Evolutionary conservation across 2,329 filamentous ascomycete species (phyloP).

Genomic region (Verticillium dahliae): DNA sequence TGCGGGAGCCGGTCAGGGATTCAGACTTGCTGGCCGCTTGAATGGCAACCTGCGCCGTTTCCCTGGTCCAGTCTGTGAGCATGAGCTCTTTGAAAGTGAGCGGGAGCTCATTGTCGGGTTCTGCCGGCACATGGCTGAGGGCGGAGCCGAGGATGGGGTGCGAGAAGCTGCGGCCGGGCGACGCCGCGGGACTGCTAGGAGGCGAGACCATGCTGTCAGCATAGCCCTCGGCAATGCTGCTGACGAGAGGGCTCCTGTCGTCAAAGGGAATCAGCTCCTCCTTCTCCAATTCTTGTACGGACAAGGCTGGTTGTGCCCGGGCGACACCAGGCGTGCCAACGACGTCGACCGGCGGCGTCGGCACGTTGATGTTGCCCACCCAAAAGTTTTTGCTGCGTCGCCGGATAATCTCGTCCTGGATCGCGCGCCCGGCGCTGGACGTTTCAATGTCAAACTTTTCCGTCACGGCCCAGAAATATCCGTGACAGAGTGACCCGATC

Average conservation of each 20-base stretch:
- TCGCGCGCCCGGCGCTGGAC: slow-evolving; percentile 60
- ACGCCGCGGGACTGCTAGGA: slow-evolving; percentile 61
- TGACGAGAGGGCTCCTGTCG: slow-evolving; percentile 63
- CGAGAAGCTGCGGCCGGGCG: slow-evolving; percentile 58
- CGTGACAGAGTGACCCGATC: slow-evolving; percentile 77
- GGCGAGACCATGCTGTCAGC: slow-evolving; percentile 55
- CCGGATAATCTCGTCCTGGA: slow-evolving; percentile 70
- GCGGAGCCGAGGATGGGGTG: slow-evolving; percentile 53
- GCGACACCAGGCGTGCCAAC: slow-evolving; percentile 48
- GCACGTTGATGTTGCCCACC: slow-evolving; percentile 68
- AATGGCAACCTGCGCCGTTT: slow-evolving; percentile 61
- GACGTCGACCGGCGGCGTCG: slow-evolving; percentile 56
- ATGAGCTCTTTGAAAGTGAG: slow-evolving; percentile 65
- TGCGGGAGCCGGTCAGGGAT: slow-evolving; percentile 70
- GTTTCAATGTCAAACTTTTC: slow-evolving; percentile 73
- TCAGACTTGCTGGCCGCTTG: slow-evolving; percentile 64
- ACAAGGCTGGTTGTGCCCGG: slow-evolving; percentile 36
- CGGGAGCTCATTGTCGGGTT: slow-evolving; percentile 53
- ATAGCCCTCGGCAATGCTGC: slow-evolving; percentile 68
- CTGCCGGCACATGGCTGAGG: slow-evolving; percentile 30
- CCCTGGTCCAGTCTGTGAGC: slow-evolving; percentile 72
- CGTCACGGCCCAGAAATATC: slow-evolving; percentile 77
- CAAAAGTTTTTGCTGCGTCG: slow-evolving; percentile 71
- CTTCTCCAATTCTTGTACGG: slow-evolving; percentile 48
- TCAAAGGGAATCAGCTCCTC: slow-evolving; percentile 70